These are phyloP conservation scores for Casaregolazyma lundiana DNA, from an alignment of 1,139 yeast species.

Conservation along the genomic window DNA sequence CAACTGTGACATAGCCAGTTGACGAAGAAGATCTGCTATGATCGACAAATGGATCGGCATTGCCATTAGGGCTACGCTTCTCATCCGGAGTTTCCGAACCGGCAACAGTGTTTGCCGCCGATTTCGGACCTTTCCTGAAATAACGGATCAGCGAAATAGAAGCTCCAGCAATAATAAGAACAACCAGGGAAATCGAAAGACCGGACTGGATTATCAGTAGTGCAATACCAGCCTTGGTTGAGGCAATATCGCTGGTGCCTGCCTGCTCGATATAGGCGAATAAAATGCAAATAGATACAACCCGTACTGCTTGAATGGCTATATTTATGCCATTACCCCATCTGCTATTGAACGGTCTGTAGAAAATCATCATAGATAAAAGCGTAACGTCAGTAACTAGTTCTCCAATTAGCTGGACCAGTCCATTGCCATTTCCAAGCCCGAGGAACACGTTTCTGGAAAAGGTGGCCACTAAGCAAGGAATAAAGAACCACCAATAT, in stretches of 20 bases:
- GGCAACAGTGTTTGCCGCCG: not conserved
- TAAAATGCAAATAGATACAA: slow-evolving; percentile 26
- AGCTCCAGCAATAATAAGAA: slow-evolving; percentile 22
- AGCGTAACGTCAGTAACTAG: slow-evolving; percentile 87
- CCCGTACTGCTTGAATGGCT: slow-evolving; percentile 29
- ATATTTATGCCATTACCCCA: slow-evolving; percentile 32
- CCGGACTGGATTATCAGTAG: slow-evolving; percentile 30
- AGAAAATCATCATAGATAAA: slow-evolving; percentile 55
- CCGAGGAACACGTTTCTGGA: slow-evolving; percentile 33
- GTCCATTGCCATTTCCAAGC: slow-evolving; percentile 32
- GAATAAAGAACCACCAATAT: slow-evolving; percentile 35
- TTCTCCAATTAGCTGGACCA: slow-evolving; percentile 33
- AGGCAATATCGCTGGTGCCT: slow-evolving; percentile 24
- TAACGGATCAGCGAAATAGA: slow-evolving; percentile 5
- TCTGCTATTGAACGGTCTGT: slow-evolving; percentile 30
- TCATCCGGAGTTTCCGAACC: slow-evolving; percentile 3
- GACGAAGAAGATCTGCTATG: not conserved
- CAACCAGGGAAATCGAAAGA: slow-evolving; percentile 25
- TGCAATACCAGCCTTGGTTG: slow-evolving; percentile 32
- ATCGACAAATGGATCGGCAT: not conserved
- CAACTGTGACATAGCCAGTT: not conserved
- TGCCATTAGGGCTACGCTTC: not conserved
- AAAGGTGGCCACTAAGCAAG: slow-evolving; percentile 25
- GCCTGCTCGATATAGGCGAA: slow-evolving; percentile 31
- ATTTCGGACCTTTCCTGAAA: slow-evolving; percentile 5